Evolutionary conservation across 352 stramenopile species (phyloP).

Genomic region (Phytophthora fragariaefolia): DNA sequence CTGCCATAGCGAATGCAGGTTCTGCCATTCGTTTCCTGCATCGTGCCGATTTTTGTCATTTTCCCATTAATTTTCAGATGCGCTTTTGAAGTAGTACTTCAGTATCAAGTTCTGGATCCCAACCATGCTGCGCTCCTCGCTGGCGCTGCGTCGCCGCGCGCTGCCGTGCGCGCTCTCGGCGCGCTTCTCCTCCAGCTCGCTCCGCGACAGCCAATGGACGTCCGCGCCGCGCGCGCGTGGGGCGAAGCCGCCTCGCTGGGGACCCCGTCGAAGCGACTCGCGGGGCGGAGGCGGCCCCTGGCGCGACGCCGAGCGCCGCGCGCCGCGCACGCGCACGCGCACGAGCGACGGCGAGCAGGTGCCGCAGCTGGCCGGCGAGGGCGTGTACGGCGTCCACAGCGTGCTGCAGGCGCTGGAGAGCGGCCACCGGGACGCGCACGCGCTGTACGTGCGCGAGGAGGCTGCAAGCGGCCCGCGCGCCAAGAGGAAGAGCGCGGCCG

Average conservation of each 20-base stretch:
- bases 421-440: slow-evolving; percentile 52
- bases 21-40: no score
- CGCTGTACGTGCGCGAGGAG: slow-evolving; percentile 62
- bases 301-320: slow-evolving; percentile 23
- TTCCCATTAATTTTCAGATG: no score
- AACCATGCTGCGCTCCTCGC: slow-evolving; percentile 14
- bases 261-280: background rate
- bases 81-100: no score
- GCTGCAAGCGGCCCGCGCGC: slow-evolving; percentile 19
- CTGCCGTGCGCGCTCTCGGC: slow-evolving; percentile 11
- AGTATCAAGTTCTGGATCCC: no score
- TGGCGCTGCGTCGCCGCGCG: background rate
- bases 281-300: slow-evolving; percentile 11
- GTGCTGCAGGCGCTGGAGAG: slow-evolving; percentile 72
- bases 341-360: slow-evolving; percentile 46
- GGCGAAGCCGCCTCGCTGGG: slow-evolving; percentile 10
- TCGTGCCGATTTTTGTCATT: no score
- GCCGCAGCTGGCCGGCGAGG: slow-evolving; percentile 63
- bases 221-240: slow-evolving; percentile 10
- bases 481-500: slow-evolving; percentile 45
- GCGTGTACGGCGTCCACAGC: slow-evolving; percentile 77
- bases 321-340: slow-evolving; percentile 24
- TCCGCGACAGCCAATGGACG: slow-evolving; percentile 15
- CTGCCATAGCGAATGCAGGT: no score
- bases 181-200: slow-evolving; percentile 13